A percentile compares a stretch with the other conserved stretches of the same genome.
These are phyloP conservation scores for Scheffersomyces coipomensis DNA, from an alignment of 805 yeast genomes.

Conservation along the genomic window DNA sequence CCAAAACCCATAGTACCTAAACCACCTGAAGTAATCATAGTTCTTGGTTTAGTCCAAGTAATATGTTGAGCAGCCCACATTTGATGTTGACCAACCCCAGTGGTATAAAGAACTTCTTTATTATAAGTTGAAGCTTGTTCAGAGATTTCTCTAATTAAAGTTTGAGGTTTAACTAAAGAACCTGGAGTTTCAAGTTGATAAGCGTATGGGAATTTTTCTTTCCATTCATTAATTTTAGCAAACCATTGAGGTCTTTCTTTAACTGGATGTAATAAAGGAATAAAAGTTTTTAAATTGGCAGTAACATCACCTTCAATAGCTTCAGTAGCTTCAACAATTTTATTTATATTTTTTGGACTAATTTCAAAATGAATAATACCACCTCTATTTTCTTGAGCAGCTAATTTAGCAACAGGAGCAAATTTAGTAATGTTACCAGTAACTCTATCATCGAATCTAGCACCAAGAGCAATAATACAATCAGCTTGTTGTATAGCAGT, in stretches of 20 bases:
- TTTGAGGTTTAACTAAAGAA: conserved; percentile 87
- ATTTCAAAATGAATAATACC: conserved; percentile 97
- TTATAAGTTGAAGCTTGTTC: conserved; percentile 60
- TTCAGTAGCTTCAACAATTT: conserved; percentile 94
- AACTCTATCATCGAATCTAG: conserved; percentile 98
- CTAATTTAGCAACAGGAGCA: conserved; percentile 90
- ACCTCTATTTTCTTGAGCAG: conserved; percentile 86
- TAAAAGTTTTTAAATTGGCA: conserved; percentile 64
- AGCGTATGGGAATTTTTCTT: conserved; percentile 77
- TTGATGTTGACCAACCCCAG: conserved; percentile 99
- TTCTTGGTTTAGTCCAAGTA: conserved; percentile 89
- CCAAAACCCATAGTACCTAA: conserved; percentile 99
- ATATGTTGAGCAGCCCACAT: conserved; percentile 99
- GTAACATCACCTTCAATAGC: conserved; percentile 97
- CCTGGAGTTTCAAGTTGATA: conserved; percentile 81
- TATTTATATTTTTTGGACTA: conserved; percentile 94
- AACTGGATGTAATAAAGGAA: conserved; percentile 69
- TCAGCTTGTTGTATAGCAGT: conserved; percentile 92
- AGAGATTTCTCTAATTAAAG: conserved; percentile 77
- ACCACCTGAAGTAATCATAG: conserved; percentile 98
- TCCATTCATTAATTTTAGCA: conserved; percentile 73
- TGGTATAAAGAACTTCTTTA: conserved; percentile 83
- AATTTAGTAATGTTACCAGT: conserved; percentile 82
- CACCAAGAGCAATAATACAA: conserved; percentile 90
- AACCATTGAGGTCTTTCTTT: conserved; percentile 80